These are phyloP conservation scores for Neodidymelliopsis sp. DNA, from an alignment of 2,329 filamentous ascomycete genomes.

Conservation along the genomic window DNA sequence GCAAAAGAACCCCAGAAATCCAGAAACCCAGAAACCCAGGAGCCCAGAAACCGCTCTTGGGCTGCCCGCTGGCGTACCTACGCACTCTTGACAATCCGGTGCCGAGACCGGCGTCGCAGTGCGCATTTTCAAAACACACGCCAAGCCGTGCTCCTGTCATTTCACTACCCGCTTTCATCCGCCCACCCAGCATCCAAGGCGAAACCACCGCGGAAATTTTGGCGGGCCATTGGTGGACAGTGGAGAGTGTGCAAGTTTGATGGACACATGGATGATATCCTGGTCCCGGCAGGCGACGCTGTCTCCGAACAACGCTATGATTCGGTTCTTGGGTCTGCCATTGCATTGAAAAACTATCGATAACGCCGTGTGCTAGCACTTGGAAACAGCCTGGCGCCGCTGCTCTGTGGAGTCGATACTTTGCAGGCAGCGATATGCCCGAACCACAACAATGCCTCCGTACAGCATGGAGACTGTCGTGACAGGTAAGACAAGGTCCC, in stretches of 20 bases:
- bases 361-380: slow-evolving; percentile 16
- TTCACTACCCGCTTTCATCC: slow-evolving; percentile 20
- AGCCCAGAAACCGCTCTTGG: slow-evolving; percentile 5
- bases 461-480: slow-evolving; percentile 12
- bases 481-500: slow-evolving; percentile 46
- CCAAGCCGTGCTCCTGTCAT: slow-evolving; percentile 37
- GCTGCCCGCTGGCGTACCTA: too few species aligned
- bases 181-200: slow-evolving; percentile 18
- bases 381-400: slow-evolving; percentile 28
- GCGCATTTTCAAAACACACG: slow-evolving; percentile 42
- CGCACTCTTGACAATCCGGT: slow-evolving; percentile 36
- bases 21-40: not conserved
- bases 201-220: slow-evolving; percentile 43
- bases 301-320: slow-evolving; percentile 18
- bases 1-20: slow-evolving; percentile 25
- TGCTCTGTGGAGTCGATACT: slow-evolving; percentile 22
- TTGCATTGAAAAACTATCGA: slow-evolving; percentile 26
- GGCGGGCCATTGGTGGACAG: slow-evolving; percentile 36
- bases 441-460: slow-evolving; percentile 15
- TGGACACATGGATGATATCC: slow-evolving; percentile 42
- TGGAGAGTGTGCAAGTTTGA: slow-evolving; percentile 43
- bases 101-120: slow-evolving; percentile 32
- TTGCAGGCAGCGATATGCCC: slow-evolving; percentile 27
- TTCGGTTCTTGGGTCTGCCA: slow-evolving; percentile 11
- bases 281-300: slow-evolving; percentile 40